Base-by-base conservation (phyloP, 257 asterid genomes). In the Nicotiana paniculata region DNA sequence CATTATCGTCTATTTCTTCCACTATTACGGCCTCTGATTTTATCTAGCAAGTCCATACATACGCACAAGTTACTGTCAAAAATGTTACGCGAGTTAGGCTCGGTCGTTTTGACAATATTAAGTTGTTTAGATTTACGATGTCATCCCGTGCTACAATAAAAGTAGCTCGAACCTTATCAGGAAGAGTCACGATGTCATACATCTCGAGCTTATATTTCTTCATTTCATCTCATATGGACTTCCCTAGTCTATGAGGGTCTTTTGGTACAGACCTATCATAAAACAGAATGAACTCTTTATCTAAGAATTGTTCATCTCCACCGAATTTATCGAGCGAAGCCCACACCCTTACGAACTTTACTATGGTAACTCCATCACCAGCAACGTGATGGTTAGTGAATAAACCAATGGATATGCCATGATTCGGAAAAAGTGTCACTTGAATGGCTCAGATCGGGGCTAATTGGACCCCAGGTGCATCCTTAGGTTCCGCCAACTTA, bases 1-100 rank as follows among this genome's bases (percentile, higher is more conserved):
- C 37, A 11, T 63, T 63, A 18, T 63, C 17, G 37, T 24, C 18
- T 63, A 24, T 61, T 21, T 57, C 26, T 57, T 57, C 11, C 26
- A 4, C 6, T 3, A n/a, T 59, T 4, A 15, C 32, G 4, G 5
- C 76, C 3, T 83, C 79, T 3, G 90, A 84, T 69, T 82, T 90
- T 43, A 85, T 83, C 80, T 86, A 12, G 77, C 92, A 88, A 17
- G 78, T 82, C 91, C 93, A 90, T 1, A 85, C 69, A 82, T 87
- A 90, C 11, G 89, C 83, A 3, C 82, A 64, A 3, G 86, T 62
- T 0, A 82, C 86, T 0, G 82, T 86, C 28, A 89, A 89, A 0
- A 90, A 66, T 2, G 93, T 86, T 1, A 86, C 79, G 12, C 82
- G 84, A 54, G 10, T 57, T 3, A 83, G 57, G 4, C 54, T 83